A percentile compares a stretch with the other conserved stretches of the same genome.
Evolutionary conservation across 2,329 filamentous ascomycete species (phyloP).

Genomic region (Talaromyces sp.): DNA sequence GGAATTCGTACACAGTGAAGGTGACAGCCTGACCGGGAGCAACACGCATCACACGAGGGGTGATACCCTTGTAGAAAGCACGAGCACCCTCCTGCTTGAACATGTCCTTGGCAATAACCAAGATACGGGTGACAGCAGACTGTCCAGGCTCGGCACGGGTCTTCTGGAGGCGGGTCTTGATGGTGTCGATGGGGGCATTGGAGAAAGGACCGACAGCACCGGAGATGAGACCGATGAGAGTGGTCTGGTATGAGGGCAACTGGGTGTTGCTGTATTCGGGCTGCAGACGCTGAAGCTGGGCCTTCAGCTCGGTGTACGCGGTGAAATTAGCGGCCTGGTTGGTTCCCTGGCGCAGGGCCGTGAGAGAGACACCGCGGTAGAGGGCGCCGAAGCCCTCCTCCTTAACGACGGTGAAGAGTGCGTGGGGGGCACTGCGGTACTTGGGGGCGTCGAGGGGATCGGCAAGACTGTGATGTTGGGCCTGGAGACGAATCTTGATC

Average conservation of each 20-base stretch:
- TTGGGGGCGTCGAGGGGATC: conserved; percentile 95
- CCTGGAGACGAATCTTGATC: conserved; percentile 96
- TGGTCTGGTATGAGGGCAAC: conserved; percentile 87
- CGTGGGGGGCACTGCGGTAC: conserved; percentile 89
- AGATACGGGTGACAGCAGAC: conserved; percentile 77
- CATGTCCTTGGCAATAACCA: conserved; percentile 77
- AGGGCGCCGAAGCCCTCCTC: conserved; percentile 88
- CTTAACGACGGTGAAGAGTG: conserved; percentile 81
- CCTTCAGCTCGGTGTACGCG: conserved; percentile 92
- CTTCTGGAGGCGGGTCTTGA: conserved; percentile 95
- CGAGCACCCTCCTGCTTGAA: conserved; percentile 91
- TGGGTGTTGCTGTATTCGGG: conserved; percentile 65
- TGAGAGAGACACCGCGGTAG: conserved; percentile 91
- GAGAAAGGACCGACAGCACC: conserved; percentile 95
- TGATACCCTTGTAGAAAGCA: conserved; percentile 99
- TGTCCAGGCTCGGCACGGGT: conserved; percentile 80
- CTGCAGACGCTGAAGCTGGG: conserved; percentile 71
- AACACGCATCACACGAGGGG: conserved; percentile 94
- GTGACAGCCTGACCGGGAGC: conserved; percentile 88
- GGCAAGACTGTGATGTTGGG: conserved; percentile 96
- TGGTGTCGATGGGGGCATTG: conserved; percentile 97
- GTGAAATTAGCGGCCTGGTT: conserved; percentile 99
- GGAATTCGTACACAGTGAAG: conserved; percentile 74
- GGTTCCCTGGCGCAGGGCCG: conserved; percentile 88
- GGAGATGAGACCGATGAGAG: conserved; percentile 83